Evolutionary conservation across 345 rosid genomes (phyloP), one percentile per base, ranked within the genome.

Genomic region (Triadica sebifera): DNA sequence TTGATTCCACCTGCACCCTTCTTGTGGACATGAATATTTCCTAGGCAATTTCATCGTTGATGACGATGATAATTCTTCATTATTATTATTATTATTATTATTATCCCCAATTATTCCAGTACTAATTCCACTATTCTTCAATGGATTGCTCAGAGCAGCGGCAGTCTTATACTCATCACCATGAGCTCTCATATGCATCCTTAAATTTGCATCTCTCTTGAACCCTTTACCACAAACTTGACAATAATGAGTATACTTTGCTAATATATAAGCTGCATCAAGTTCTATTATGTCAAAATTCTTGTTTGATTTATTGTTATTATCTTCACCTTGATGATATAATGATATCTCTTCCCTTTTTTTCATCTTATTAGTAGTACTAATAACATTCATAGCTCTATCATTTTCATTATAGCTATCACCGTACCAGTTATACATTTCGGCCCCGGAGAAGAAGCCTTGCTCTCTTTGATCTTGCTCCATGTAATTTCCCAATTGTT

Each of bases 151-250:
- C 65, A 93, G 83, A n/a, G 98, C 91, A 10, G 88, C 88, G 0
- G 69, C 85, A 45, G 88, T 91, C 82, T 93, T 91, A 85, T 91
- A 91, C 60, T 87, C 91, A 45, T 93, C 96, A 1, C 98, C 96
- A 9, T 93, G 98, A 16, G 98, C 95, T 80, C 98, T 86, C 98
- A 93, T 93, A 75, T 93, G 98, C 98, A 93, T 93, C 84, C 98
- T 87, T 70, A 91, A 73, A 80, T 93, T 93, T 39, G 98, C 98
- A 8, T 93, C 97, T 45, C 97, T 81, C 80, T 91, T 93, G 85
- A 91, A 93, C 59, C 98, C 97, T 79, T 93, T 93, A 15, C 91
- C 91, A 11, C 97, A 93, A 53, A 93, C 83, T 61, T 84, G 88
- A 73, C 98, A 93, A 65, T 90, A 87, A 84, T 93, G 98, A 7